Conservation (phyloP, 805 yeast genomes). For the Komagataella populi region DNA sequence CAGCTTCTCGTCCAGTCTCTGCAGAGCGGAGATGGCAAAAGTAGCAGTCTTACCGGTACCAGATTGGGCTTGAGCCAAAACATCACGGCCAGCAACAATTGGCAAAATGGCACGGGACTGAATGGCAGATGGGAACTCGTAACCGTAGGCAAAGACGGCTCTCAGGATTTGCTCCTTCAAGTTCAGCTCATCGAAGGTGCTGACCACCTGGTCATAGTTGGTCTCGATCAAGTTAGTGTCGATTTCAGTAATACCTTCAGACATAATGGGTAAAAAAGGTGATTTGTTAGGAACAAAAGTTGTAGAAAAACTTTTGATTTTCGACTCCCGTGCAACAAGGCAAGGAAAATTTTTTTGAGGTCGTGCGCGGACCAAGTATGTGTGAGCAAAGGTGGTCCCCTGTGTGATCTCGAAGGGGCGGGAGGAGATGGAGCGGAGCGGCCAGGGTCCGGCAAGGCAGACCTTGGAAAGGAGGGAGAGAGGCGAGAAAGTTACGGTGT, state of each 20-base stretch:
- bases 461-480: background rate
- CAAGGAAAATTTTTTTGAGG: background rate
- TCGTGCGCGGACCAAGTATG: background rate
- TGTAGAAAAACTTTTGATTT: background rate
- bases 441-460: no score
- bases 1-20: slow-evolving; percentile 62
- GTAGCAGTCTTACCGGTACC: slow-evolving; percentile 99
- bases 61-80: slow-evolving; percentile 96
- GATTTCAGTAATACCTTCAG: slow-evolving; percentile 68
- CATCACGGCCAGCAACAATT: slow-evolving; percentile 88
- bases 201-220: slow-evolving; percentile 88
- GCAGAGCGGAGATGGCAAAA: slow-evolving; percentile 86
- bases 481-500: background rate
- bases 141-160: slow-evolving; percentile 82
- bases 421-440: no score
- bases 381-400: background rate
- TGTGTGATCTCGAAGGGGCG: background rate
- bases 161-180: slow-evolving; percentile 60
- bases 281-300: background rate
- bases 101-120: slow-evolving; percentile 96
- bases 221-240: slow-evolving; percentile 79
- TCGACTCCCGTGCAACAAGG: background rate
- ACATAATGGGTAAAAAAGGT: slow-evolving; percentile 18
- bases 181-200: slow-evolving; percentile 66
- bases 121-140: slow-evolving; percentile 93